Percentiles rank a stretch among this genome's conserved stretches.
These are phyloP conservation scores for Pachysolen tannophilus DNA, from an alignment of 805 yeast species.

Conservation along the genomic window DNA sequence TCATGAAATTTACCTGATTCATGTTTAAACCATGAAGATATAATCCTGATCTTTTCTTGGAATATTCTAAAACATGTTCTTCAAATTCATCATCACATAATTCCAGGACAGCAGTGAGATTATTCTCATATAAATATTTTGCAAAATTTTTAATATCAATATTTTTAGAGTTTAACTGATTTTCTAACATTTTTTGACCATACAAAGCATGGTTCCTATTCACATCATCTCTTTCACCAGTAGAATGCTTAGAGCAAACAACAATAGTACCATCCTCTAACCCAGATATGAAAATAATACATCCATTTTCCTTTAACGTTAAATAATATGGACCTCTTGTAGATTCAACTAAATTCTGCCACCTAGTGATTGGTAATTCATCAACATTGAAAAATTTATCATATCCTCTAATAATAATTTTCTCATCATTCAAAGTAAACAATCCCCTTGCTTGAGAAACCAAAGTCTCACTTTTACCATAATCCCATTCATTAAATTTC, in stretches of 20 bases:
- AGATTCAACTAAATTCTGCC: slow-evolving; percentile 32
- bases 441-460: slow-evolving; percentile 83
- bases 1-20: slow-evolving; percentile 55
- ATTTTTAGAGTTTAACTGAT: slow-evolving; percentile 39
- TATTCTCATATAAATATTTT: slow-evolving; percentile 33
- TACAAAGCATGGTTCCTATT: slow-evolving; percentile 64
- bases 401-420: slow-evolving; percentile 77
- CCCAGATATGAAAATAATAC: slow-evolving; percentile 79
- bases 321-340: slow-evolving; percentile 75
- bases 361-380: slow-evolving; percentile 50
- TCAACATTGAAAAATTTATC: slow-evolving; percentile 86
- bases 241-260: slow-evolving; percentile 87
- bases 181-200: slow-evolving; percentile 52
- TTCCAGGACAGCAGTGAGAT: slow-evolving; percentile 85
- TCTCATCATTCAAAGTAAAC: slow-evolving; percentile 41
- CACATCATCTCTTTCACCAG: slow-evolving; percentile 55
- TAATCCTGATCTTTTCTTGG: slow-evolving; percentile 61
- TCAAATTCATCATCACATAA: slow-evolving; percentile 89
- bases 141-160: slow-evolving; percentile 47
- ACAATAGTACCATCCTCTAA: slow-evolving; percentile 66
- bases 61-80: slow-evolving; percentile 82
- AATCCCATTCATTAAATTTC: slow-evolving; percentile 92
- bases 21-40: slow-evolving; percentile 84
- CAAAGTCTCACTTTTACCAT: slow-evolving; percentile 43
- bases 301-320: slow-evolving; percentile 88